Base-by-base conservation (phyloP, 2,329 filamentous ascomycete species). In the Sporothrix schenckii region DNA sequence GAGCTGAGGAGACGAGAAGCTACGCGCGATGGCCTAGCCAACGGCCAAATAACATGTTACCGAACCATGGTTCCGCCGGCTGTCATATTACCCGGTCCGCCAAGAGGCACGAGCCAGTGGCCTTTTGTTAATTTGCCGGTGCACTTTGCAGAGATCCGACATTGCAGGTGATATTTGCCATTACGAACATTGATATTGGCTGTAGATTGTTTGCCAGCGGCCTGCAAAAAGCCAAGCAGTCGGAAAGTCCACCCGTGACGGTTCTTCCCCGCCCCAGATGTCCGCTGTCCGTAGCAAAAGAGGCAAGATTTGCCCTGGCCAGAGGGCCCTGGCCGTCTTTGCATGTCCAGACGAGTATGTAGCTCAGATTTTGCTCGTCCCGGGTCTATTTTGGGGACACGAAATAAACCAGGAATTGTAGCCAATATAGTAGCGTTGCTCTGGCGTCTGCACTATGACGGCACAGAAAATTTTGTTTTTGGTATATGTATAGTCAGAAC, bases 241-340 rank as follows among this genome's bases (percentile, higher is more conserved):
- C 34, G 34, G 34, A 34, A 34, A 34, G 34, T 9, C 34, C 74
- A 60, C 19, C 19, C 34, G 56, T n/a, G 21, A 44, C 56, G n/a
- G 56, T 14, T 44, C 9, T 61, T 44, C n/a, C 39, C 56, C n/a
- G 21, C 39, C 5, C 19, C 4, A 21, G 9, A 11, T 14, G 56
- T 24, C 39, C 34, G n/a, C 11, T 44, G n/a, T 44, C 56, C 56
- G 56, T 44, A n/a, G 39, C 39, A 10, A 44, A 44, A 24, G 34
- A 44, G 56, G 56, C 56, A 61, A 24, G 56, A 44, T 24, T 14
- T 3, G 9, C 56, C n/a, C 16, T 44, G 11, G 11, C 10, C 21
- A 24, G 11, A 7, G 3, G 39, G 19, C 19, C 1, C 34, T 34
- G 34, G 34, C 34, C 5, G 34, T 34, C 1, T 7, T 34, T 34